Conservation (phyloP, 306 rosid species). For the Inga leiocalycina region DNA sequence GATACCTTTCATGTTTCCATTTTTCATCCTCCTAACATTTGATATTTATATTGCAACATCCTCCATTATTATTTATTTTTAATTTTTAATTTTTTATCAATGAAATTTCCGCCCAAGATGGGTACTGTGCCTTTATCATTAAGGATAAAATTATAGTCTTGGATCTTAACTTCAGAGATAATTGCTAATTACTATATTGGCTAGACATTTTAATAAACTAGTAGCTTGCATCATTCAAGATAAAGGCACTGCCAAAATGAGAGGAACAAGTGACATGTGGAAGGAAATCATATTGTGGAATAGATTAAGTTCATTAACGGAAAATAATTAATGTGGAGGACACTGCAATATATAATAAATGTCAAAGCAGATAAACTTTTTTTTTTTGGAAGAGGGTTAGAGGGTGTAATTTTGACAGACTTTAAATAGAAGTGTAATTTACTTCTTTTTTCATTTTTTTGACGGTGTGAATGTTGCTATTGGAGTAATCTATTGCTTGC, state of each 20-base stretch:
- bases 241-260: neutral
- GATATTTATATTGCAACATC: neutral
- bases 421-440: neutral
- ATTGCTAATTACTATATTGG: neutral
- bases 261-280: neutral
- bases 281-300: neutral
- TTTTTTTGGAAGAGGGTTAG: neutral
- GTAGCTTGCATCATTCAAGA: neutral
- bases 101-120: neutral
- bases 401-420: neutral
- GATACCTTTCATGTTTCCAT: neutral
- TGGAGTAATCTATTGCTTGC: neutral
- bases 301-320: neutral
- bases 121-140: neutral
- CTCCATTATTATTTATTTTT: neutral
- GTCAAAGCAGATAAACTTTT: neutral
- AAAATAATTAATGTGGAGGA: neutral
- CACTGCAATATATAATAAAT: neutral
- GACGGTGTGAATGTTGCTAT: neutral
- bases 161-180: neutral
- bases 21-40: neutral
- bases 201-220: neutral
- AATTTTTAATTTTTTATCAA: neutral
- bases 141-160: neutral
- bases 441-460: neutral